Conservation (phyloP, 176 grass and related monocot genomes). For the Raddia distichophylla region DNA sequence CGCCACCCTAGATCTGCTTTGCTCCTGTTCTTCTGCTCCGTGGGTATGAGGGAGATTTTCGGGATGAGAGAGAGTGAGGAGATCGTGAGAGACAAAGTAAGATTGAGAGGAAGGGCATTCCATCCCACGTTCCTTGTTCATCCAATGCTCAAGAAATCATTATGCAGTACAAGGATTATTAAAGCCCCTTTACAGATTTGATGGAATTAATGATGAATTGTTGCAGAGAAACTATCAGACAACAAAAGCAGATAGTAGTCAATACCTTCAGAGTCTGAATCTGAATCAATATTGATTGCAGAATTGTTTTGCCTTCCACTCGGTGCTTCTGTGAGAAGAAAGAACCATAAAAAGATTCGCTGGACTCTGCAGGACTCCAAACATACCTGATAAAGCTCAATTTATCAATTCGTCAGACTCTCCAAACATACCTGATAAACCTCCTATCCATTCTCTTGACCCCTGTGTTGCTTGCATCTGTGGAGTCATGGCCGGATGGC, state of each 20-base stretch:
- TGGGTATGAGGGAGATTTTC: too few relatives aligned
- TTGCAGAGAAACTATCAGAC: slow-evolving; percentile 25
- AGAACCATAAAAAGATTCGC: slow-evolving; percentile 23
- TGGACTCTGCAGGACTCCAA: background rate
- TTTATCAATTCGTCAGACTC: background rate
- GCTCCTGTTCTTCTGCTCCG: too few relatives aligned
- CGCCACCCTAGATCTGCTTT: too few relatives aligned
- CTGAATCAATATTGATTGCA: slow-evolving; percentile 47
- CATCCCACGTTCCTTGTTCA: too few relatives aligned
- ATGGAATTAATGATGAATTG: slow-evolving; percentile 10
- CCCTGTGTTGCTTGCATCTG: too few relatives aligned
- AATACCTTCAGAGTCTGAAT: slow-evolving; percentile 79
- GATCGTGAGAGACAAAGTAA: too few relatives aligned
- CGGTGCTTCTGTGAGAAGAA: slow-evolving; percentile 12
- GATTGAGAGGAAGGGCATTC: too few relatives aligned
- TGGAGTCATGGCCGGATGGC: too few relatives aligned
- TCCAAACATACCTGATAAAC: too few relatives aligned
- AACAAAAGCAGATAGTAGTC: slow-evolving; percentile 8
- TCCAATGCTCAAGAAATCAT: background rate
- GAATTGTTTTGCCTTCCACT: slow-evolving; percentile 32
- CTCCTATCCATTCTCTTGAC: too few relatives aligned
- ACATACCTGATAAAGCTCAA: background rate
- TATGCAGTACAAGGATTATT: slow-evolving; percentile 4
- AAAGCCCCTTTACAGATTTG: background rate
- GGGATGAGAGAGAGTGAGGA: too few relatives aligned